These are phyloP conservation scores for Aristolochia fimbriata DNA, from an alignment of 164 flowering plant genomes.

Conservation along the genomic window DNA sequence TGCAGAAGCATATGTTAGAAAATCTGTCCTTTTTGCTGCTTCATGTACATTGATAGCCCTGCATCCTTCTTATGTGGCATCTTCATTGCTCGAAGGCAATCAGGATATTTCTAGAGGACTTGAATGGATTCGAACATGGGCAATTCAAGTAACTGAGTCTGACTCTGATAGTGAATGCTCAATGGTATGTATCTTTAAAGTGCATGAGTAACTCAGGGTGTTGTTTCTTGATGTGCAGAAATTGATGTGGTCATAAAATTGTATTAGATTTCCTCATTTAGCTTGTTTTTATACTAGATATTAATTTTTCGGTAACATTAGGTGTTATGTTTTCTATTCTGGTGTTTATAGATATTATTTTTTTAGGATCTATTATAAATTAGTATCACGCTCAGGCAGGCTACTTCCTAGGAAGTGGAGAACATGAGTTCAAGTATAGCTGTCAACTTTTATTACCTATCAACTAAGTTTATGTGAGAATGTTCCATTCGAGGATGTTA, in stretches of 20 bases:
- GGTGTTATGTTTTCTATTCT: too few relatives aligned
- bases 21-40: constrained; percentile 78
- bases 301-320: too few relatives aligned
- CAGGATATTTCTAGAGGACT: constrained; percentile 61
- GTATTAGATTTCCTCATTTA: not conserved
- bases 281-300: too few relatives aligned
- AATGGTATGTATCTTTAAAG: constrained; percentile 26
- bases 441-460: too few relatives aligned
- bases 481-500: too few relatives aligned
- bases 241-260: not conserved
- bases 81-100: constrained; percentile 69
- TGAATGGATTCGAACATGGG: constrained; percentile 91
- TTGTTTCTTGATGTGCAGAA: not conserved
- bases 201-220: not conserved
- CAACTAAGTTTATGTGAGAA: too few relatives aligned
- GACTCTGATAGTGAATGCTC: constrained; percentile 84
- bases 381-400: too few relatives aligned
- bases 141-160: constrained; percentile 66
- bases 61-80: constrained; percentile 80
- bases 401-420: too few relatives aligned
- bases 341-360: too few relatives aligned
- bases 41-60: constrained; percentile 69
- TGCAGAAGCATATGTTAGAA: constrained; percentile 80
- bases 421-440: too few relatives aligned
- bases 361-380: too few relatives aligned